phyloP scores from a whole-genome alignment of 805 yeast genomes.

The Candida methanosorbosa region DNA sequence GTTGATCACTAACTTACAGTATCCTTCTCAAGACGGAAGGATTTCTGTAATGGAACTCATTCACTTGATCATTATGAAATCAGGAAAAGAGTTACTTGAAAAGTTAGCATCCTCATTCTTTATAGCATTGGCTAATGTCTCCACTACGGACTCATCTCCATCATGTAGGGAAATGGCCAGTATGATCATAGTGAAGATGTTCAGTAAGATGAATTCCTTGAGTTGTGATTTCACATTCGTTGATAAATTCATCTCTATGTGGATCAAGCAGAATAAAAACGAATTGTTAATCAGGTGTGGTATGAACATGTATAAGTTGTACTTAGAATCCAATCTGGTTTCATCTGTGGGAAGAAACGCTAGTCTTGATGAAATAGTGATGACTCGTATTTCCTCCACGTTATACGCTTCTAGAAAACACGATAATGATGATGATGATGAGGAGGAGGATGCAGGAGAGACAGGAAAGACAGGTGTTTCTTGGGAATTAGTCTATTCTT shows the following conservation, averaged over 20 bases:
- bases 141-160: conserved; percentile 68
- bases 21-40: conserved; percentile 81
- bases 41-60: conserved; percentile 86
- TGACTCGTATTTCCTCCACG: conserved; percentile 13
- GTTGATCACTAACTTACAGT: conserved; percentile 70
- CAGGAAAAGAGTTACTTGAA: conserved; percentile 48
- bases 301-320: conserved; percentile 61
- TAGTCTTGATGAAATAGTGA: conserved; percentile 18
- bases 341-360: conserved; percentile 37
- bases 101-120: conserved; percentile 71
- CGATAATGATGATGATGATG: conserved; percentile 25
- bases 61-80: conserved; percentile 57
- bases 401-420: conserved; percentile 24
- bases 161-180: conserved; percentile 82
- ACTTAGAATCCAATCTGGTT: no score
- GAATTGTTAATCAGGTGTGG: conserved; percentile 60
- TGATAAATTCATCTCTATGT: conserved; percentile 39
- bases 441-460: conserved; percentile 24
- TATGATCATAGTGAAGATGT: conserved; percentile 44
- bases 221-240: conserved; percentile 18
- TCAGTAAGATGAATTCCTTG: conserved; percentile 35
- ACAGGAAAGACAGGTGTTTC: conserved; percentile 27
- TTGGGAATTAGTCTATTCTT: conserved; percentile 76
- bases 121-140: conserved; percentile 69
- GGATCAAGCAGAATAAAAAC: conserved; percentile 55